Evolutionary conservation across 164 flowering plant genomes (phyloP).

Genomic region (grape (Vitis vinifera)): ASM3070453v1 NC_081809.1:23994001-23994500

Average conservation of each 20-base stretch:
- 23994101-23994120: not conserved
- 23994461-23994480: conserved; percentile 52
- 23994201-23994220: not conserved
- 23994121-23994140: conserved; percentile 2
- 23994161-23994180: not conserved
- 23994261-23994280: conserved; percentile 6
- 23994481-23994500: conserved; percentile 32
- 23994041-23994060: too few species aligned
- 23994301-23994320: not conserved
- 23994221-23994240: not conserved
- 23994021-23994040: too few species aligned
- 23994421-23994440: conserved; percentile 88
- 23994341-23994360: not conserved
- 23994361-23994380: too few species aligned
- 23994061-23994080: too few species aligned
- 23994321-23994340: too few species aligned
- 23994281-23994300: not conserved
- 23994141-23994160: conserved; percentile 6
- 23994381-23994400: conserved; percentile 47
- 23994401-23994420: conserved; percentile 83
- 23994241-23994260: conserved; percentile 12
- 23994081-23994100: too few species aligned
- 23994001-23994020: too few species aligned
- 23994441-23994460: conserved; percentile 90
- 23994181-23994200: not conserved